These are phyloP conservation scores for Candida quercuum DNA, from an alignment of 805 yeast species.

Conservation along the genomic window DNA sequence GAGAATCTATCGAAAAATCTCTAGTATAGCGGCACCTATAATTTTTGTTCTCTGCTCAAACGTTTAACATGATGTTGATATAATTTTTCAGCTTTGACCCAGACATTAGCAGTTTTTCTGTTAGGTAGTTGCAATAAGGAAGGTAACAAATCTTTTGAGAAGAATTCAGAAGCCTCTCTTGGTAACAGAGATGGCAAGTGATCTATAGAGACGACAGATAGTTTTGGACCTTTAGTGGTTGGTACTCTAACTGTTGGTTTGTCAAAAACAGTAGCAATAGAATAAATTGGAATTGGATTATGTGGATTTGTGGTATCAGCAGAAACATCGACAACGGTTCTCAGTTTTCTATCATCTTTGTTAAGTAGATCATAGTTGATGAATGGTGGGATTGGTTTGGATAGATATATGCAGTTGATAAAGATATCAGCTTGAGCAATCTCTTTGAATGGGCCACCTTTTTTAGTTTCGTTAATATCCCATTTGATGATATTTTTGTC, in stretches of 20 bases:
- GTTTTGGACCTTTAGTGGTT: conserved; percentile 73
- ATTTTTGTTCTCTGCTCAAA: conserved; percentile 43
- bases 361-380: conserved; percentile 66
- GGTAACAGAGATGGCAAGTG: conserved; percentile 95
- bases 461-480: conserved; percentile 96
- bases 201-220: conserved; percentile 92
- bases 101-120: conserved; percentile 79
- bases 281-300: conserved; percentile 94
- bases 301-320: conserved; percentile 99
- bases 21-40: conserved; percentile 22
- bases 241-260: conserved; percentile 87
- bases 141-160: conserved; percentile 83
- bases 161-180: conserved; percentile 94
- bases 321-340: conserved; percentile 94
- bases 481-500: conserved; percentile 79
- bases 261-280: conserved; percentile 82
- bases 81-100: conserved; percentile 83
- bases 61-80: conserved; percentile 83
- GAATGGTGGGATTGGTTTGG: conserved; percentile 92
- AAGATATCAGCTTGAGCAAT: conserved; percentile 84
- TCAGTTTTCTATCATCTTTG: conserved; percentile 62
- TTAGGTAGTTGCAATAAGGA: conserved; percentile 79
- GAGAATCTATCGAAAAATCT: no score
- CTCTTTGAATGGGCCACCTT: conserved; percentile 96
- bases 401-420: conserved; percentile 92